Base-by-base conservation (phyloP, 169 alveolate species). In the Cryptosporidium sp. region DNA sequence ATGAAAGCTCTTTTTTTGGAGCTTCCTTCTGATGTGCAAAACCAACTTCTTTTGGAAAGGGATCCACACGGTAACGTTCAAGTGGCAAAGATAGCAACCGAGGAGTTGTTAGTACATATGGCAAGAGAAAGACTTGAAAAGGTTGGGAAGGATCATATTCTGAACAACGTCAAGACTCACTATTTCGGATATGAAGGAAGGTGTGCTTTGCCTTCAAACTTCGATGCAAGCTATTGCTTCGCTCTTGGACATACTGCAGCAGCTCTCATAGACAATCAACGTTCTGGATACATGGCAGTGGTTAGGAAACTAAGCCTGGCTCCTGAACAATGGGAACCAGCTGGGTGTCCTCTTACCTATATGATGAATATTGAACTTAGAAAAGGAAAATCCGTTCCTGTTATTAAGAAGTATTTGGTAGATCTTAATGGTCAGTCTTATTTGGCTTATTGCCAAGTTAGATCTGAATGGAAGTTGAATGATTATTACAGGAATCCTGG, bases 51-150 rank as follows among this genome's bases (percentile, higher is more conserved):
- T 31, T 84, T 96, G 51, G 98, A 96, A 80, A 91, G 98, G 86
- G 98, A 96, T 85, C 98, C 98, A 26, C 98, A 96, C 85, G 98
- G 98, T 43, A 96, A 96, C 85, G 97, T 96, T 16, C 92, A 94
- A 85, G 97, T 96, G 1, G 95, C 98, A 21, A 94, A 94, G 73
- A 96, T 96, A 58, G 98, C 95, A 55, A 94, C 98, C 8, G 98
- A 96, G 85, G 92, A 93, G 39, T 91, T 96, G 29, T 69, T 96
- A 55, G 95, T 95, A 23, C 29, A 61, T 48, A 41, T 80, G 73
- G 75, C 89, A 23, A 80, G 39, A 23, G 68, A 59, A 65, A 80
- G 37, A 80, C 75, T 80, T 23, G 45, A 39, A 18, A 23, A 0
- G 45, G 39, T 80, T 18, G 74, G 74, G 16, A 80, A 80, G 48